Evolutionary conservation across 257 asterid species (phyloP).

Genomic region (Marsdenia floribunda): DNA sequence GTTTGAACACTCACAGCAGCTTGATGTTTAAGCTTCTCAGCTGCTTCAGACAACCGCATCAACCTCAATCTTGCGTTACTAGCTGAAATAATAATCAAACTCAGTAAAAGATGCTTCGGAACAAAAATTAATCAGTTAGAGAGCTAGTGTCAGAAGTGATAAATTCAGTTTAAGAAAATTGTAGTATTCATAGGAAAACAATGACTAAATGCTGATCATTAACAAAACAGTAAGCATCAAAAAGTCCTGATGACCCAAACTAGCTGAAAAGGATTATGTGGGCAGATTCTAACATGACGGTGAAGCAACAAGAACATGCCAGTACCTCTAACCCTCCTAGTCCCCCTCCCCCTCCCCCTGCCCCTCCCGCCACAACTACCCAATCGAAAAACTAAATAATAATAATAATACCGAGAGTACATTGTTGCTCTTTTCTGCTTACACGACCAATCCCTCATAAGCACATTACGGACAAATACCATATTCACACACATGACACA

Average conservation of each 20-base stretch:
- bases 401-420: not conserved
- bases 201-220: not conserved
- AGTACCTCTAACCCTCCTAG: not conserved
- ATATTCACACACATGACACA: not conserved
- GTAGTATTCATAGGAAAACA: not conserved
- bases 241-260: not conserved
- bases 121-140: not conserved
- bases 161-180: not conserved
- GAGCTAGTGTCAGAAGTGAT: too few species aligned
- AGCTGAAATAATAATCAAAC: slow-evolving; percentile 44
- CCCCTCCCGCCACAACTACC: not conserved
- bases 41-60: slow-evolving; percentile 85
- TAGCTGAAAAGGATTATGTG: not conserved
- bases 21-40: slow-evolving; percentile 70
- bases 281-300: not conserved
- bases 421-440: not conserved
- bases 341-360: not conserved
- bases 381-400: not conserved
- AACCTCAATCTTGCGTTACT: slow-evolving; percentile 72
- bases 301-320: not conserved
- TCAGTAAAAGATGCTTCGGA: not conserved
- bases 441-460: not conserved
- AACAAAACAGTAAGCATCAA: not conserved
- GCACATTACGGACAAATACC: not conserved
- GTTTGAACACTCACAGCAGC: slow-evolving; percentile 66